These are phyloP conservation scores for Xylaria sp. DNA, from an alignment of 2,329 filamentous ascomycete species.

Conservation along the genomic window DNA sequence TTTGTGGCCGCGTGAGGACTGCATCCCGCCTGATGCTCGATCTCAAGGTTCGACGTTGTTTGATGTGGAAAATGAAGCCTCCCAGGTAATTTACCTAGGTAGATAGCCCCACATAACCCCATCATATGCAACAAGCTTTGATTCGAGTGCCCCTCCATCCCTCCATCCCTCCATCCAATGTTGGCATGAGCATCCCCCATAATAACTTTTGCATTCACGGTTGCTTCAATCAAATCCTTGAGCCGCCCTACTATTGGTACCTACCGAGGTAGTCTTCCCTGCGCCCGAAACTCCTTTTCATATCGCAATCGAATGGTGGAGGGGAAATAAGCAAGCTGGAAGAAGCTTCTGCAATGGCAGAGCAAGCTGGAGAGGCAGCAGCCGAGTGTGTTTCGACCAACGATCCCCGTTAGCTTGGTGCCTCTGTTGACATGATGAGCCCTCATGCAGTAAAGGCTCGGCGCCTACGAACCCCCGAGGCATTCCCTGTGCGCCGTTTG, in stretches of 20 bases:
- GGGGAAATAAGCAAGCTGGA: neutral
- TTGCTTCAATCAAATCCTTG: neutral
- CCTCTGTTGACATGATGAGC: conserved; percentile 17
- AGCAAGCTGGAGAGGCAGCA: conserved; percentile 23
- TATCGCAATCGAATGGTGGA: neutral
- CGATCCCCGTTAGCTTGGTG: neutral
- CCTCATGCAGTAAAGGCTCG: conserved; percentile 55
- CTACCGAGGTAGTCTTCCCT: neutral
- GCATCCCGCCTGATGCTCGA: too few species aligned
- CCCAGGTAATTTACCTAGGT: too few species aligned
- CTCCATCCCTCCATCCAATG: conserved; percentile 13
- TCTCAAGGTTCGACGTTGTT: too few species aligned
- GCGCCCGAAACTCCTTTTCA: neutral
- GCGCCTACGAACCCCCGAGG: conserved; percentile 80
- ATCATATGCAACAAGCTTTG: conserved; percentile 2
- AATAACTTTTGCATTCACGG: neutral
- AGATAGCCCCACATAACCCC: conserved; percentile 15
- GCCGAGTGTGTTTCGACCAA: conserved; percentile 20
- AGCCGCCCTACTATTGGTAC: neutral
- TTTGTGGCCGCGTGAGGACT: too few species aligned
- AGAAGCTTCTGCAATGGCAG: conserved; percentile 25
- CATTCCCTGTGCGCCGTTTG: conserved; percentile 85
- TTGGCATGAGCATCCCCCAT: neutral
- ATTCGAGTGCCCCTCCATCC: conserved; percentile 8
- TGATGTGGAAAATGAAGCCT: too few species aligned